These are phyloP conservation scores for Micractinium sp. DNA, from an alignment of 139 green algal species.

Conservation along the genomic window DNA sequence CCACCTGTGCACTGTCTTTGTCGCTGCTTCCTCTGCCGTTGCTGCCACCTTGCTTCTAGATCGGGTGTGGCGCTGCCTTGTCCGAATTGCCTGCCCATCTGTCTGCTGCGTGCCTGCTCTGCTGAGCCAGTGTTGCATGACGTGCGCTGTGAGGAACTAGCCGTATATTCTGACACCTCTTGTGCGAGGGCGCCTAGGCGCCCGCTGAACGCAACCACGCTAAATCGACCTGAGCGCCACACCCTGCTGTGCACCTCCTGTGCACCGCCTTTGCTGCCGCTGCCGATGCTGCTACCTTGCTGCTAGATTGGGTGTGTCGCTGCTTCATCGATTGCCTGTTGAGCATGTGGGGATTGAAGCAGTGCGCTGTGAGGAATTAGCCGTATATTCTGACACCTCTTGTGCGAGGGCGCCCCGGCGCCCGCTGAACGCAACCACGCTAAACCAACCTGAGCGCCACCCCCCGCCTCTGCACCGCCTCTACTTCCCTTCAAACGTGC, in stretches of 20 bases:
- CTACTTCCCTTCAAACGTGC: background rate
- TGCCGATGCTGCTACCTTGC: background rate
- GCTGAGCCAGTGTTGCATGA: too few species aligned
- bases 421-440: conserved; percentile 38
- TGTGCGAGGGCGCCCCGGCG: conserved; percentile 30
- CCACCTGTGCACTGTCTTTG: background rate
- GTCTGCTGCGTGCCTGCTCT: background rate
- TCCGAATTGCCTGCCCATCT: background rate
- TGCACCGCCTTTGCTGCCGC: too few species aligned
- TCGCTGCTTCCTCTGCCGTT: background rate
- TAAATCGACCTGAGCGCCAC: too few species aligned
- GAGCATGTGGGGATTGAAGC: too few species aligned
- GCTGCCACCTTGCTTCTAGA: background rate
- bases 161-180: background rate
- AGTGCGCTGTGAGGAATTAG: conserved; percentile 18
- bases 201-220: conserved; percentile 22
- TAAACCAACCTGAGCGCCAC: background rate
- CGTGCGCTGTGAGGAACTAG: too few species aligned
- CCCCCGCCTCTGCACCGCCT: background rate
- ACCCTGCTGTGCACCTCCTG: too few species aligned
- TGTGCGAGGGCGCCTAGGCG: background rate
- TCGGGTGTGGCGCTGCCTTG: too few species aligned
- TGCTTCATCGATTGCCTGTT: background rate
- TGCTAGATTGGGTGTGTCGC: background rate
- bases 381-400: conserved; percentile 34